Conservation (phyloP, 2,329 filamentous ascomycete species). For the Calonectria pseudoturangicola region DNA sequence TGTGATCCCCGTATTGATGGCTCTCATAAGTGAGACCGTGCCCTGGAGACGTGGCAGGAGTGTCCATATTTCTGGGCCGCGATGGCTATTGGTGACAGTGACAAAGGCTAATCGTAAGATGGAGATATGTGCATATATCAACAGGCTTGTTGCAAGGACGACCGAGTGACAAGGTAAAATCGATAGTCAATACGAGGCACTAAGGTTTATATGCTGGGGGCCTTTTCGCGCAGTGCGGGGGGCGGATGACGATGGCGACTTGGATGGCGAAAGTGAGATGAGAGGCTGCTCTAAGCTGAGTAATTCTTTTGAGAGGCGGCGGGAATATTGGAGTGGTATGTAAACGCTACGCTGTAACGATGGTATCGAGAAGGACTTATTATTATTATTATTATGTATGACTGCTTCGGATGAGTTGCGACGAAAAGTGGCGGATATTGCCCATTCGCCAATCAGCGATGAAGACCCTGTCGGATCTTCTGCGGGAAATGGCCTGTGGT, state of each 20-base stretch:
- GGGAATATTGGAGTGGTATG: neutral
- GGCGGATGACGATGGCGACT: slow-evolving; percentile 1
- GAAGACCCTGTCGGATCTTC: slow-evolving; percentile 33
- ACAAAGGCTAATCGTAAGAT: slow-evolving; percentile 24
- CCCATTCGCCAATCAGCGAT: slow-evolving; percentile 45
- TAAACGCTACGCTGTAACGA: neutral
- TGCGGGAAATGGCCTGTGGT: slow-evolving; percentile 32
- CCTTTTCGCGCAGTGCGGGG: slow-evolving; percentile 7
- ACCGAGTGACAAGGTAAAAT: neutral
- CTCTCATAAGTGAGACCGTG: slow-evolving; percentile 57
- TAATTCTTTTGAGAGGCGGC: neutral
- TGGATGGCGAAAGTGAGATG: slow-evolving; percentile 10
- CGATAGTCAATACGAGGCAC: slow-evolving; percentile 23
- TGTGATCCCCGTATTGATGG: slow-evolving; percentile 62
- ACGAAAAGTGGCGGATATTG: slow-evolving; percentile 22
- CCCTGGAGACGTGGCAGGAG: slow-evolving; percentile 45
- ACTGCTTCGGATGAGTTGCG: slow-evolving; percentile 22
- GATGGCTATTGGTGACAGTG: slow-evolving; percentile 38
- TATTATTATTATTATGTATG: slow-evolving; percentile 7
- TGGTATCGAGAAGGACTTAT: slow-evolving; percentile 10
- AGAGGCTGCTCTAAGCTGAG: neutral
- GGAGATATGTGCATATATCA: slow-evolving; percentile 32
- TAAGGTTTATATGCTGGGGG: slow-evolving; percentile 27
- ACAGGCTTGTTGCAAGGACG: slow-evolving; percentile 4
- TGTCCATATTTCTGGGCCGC: slow-evolving; percentile 45